These are phyloP conservation scores for Podospora bellae-mahoneyi DNA, from an alignment of 495 filamentous ascomycete genomes.

Conservation along the genomic window DNA sequence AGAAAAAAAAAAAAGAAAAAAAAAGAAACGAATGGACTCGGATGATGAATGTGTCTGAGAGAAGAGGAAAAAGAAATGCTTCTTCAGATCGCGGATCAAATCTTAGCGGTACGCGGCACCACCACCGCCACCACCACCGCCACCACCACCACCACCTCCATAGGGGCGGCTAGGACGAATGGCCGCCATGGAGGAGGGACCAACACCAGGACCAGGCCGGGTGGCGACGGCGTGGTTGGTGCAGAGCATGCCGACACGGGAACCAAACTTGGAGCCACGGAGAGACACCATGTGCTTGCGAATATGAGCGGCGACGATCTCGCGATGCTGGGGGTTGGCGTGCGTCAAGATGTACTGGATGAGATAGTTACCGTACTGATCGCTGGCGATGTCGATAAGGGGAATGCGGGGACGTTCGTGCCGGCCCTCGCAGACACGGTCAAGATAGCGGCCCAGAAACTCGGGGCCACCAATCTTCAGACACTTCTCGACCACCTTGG, in stretches of 20 bases:
- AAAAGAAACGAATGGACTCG: slow-evolving; percentile 1
- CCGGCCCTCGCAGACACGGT: slow-evolving; percentile 87
- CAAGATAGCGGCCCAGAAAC: slow-evolving; percentile 88
- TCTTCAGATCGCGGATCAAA: slow-evolving; percentile 1
- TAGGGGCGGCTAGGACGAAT: slow-evolving; percentile 55
- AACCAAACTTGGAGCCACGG: slow-evolving; percentile 96
- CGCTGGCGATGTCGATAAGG: slow-evolving; percentile 95
- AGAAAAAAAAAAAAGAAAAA: background rate
- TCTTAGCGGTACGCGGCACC: slow-evolving; percentile 46
- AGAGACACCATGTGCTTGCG: slow-evolving; percentile 99
- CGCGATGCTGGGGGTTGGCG: slow-evolving; percentile 78
- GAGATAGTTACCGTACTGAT: slow-evolving; percentile 98
- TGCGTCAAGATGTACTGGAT: slow-evolving; percentile 95
- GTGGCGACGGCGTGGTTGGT: slow-evolving; percentile 86
- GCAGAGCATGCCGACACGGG: slow-evolving; percentile 96
- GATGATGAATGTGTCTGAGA: background rate
- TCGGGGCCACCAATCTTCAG: slow-evolving; percentile 92
- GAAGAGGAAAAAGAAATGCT: background rate
- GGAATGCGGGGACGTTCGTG: slow-evolving; percentile 91
- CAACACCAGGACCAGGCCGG: slow-evolving; percentile 76
- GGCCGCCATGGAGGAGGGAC: slow-evolving; percentile 50
- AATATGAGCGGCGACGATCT: slow-evolving; percentile 88
- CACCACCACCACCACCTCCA: slow-evolving; percentile 39
- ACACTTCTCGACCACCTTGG: slow-evolving; percentile 98
- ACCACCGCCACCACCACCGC: slow-evolving; percentile 39